Evolutionary conservation across 805 yeast genomes (phyloP), one percentile per base, ranked within the genome.

Genomic region (Maudiozyma turicensis): DNA sequence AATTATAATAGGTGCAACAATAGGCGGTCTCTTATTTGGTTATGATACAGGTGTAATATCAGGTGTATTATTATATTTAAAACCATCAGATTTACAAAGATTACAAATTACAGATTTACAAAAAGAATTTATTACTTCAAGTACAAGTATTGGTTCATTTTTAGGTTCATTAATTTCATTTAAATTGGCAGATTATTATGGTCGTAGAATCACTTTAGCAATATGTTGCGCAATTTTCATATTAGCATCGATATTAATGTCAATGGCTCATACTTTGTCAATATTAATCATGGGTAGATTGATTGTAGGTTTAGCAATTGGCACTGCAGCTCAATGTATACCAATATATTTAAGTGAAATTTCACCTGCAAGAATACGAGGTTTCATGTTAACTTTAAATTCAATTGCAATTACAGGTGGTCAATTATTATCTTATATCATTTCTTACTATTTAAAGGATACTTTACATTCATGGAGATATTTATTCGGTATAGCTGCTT

Each of bases 271-370:
- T 26, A 62, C 67, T 11, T 70, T 80, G 59, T 53, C 62, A 49
- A 71, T 69, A 52, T 58, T 76, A 49, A 64, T 72, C 34, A 54
- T 70, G 45, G 91, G 91, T 1, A 71, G 91, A 50, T 72, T 77
- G 32, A 62, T 81, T 33, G 76, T 84, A 13, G 90, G 90, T n/a
- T 58, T 82, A 29, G 88, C 84, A 8, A 81, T 85, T 28, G 93
- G 93, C 13, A 75, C 77, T 30, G 82, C 85, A 6, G 77, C 89
- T 0, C 84, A 83, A 56, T 71, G 81, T 40, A 79, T 81, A 3
- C 91, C 84, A 0, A 71, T 77, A 11, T 78, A 75, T 58, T 66
- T 78, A 11, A 72, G 80, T 28, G 84, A 79, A 58, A 66, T 77
- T 30, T 68, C 76, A 3, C 76, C 77, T 2, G 63, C 72, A 3